A percentile compares a stretch with the other conserved stretches of the same genome.
These are phyloP conservation scores for Pichia ethanolica DNA, from an alignment of 805 yeast genomes.

Conservation along the genomic window DNA sequence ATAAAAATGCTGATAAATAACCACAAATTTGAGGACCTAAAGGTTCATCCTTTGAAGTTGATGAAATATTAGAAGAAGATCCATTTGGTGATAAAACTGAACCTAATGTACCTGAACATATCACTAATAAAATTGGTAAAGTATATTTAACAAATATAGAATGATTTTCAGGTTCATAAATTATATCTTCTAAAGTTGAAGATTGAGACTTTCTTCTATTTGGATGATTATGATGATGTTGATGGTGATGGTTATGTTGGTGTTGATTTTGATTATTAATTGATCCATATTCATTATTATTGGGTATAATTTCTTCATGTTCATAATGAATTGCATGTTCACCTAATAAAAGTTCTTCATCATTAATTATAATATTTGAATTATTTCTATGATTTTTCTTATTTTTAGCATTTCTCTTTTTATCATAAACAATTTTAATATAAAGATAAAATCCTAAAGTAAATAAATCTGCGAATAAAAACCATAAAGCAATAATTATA, in stretches of 20 bases:
- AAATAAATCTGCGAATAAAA: constrained; percentile 63
- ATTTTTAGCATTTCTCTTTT: constrained; percentile 14
- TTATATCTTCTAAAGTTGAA: constrained; percentile 47
- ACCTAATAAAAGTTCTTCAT: constrained; percentile 29
- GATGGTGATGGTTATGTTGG: constrained; percentile 3
- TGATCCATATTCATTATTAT: background rate
- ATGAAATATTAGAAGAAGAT: background rate
- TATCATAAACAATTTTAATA: constrained; percentile 42
- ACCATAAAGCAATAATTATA: constrained; percentile 66
- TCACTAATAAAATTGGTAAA: constrained; percentile 54
- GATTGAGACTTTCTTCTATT: constrained; percentile 21
- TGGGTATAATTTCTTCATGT: background rate
- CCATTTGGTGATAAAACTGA: constrained; percentile 41
- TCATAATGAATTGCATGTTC: constrained; percentile 7
- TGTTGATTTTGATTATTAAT: background rate
- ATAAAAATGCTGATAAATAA: constrained; percentile 58
- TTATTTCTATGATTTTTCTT: constrained; percentile 6
- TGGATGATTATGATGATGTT: background rate
- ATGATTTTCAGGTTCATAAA: constrained; percentile 39
- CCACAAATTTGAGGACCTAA: constrained; percentile 56
- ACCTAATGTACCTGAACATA: constrained; percentile 56
- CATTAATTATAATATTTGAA: constrained; percentile 14
- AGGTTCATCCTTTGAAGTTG: constrained; percentile 2
- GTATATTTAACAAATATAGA: constrained; percentile 43
- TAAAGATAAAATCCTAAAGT: constrained; percentile 55